Percentiles rank a stretch among this genome's conserved stretches.
These are phyloP conservation scores for Stachybotrys echinatus DNA, from an alignment of 2,329 filamentous ascomycete species.

Conservation along the genomic window DNA sequence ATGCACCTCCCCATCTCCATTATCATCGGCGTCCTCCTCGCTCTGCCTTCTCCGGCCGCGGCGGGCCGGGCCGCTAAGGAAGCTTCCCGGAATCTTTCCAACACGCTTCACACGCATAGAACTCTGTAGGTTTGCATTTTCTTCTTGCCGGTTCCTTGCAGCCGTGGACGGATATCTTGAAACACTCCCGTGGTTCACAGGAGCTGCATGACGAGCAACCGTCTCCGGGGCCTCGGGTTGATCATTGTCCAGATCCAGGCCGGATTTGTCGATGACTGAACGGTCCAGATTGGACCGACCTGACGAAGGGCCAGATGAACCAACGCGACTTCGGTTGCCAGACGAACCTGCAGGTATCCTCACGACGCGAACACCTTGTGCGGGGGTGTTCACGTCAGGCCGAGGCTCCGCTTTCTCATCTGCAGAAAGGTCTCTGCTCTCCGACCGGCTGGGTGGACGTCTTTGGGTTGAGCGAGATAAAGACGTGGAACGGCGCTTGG, in stretches of 20 bases:
- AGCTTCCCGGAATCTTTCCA: conserved; percentile 69
- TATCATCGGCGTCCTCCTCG: conserved; percentile 55
- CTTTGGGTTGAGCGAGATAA: conserved; percentile 32
- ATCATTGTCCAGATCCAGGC: conserved; percentile 39
- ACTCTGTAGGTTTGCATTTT: conserved; percentile 62
- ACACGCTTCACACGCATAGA: conserved; percentile 75
- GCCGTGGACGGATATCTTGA: conserved; percentile 47
- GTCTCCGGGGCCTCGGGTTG: conserved; percentile 44
- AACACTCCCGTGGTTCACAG: conserved; percentile 45
- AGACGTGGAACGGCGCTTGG: conserved; percentile 46
- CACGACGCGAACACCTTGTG: conserved; percentile 46
- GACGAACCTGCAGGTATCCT: conserved; percentile 50
- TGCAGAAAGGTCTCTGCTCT: conserved; percentile 33
- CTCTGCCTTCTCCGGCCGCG: conserved; percentile 65
- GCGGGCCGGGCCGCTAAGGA: conserved; percentile 74
- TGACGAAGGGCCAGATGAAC: conserved; percentile 30
- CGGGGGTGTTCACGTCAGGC: conserved; percentile 48
- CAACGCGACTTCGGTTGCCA: conserved; percentile 31
- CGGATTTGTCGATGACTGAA: conserved; percentile 25
- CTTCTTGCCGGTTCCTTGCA: conserved; percentile 48
- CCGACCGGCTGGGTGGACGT: conserved; percentile 29
- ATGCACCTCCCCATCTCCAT: conserved; percentile 35
- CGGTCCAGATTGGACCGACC: conserved; percentile 27
- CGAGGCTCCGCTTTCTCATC: conserved; percentile 31
- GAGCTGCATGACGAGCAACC: conserved; percentile 39